A percentile compares a stretch with the other conserved stretches of the same genome.
These are phyloP conservation scores for Beverwykella pulmonaria DNA, from an alignment of 495 filamentous ascomycete species.

Conservation along the genomic window DNA sequence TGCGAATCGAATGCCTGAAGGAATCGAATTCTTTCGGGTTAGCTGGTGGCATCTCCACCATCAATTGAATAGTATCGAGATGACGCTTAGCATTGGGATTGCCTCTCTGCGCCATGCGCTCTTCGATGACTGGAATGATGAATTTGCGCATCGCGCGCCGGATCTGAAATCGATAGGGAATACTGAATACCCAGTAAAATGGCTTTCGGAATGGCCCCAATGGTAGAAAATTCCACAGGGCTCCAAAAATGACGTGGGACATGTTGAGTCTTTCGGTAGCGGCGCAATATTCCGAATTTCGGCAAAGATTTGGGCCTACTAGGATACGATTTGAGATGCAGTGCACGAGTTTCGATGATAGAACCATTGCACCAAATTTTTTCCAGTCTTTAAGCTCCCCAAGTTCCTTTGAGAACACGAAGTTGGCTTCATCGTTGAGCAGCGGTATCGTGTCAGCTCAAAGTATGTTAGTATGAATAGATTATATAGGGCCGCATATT, in stretches of 20 bases:
- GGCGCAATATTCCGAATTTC: constrained; percentile 4
- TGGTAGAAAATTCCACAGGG: constrained; percentile 13
- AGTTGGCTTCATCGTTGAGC: constrained; percentile 7
- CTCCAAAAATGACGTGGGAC: constrained; percentile 16
- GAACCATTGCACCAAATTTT: constrained; percentile 1
- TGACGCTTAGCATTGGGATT: neutral
- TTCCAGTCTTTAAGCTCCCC: constrained; percentile 9
- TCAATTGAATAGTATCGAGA: constrained; percentile 15
- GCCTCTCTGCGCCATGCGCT: neutral
- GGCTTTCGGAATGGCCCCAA: constrained; percentile 11
- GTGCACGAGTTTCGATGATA: constrained; percentile 17
- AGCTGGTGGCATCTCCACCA: constrained; percentile 14
- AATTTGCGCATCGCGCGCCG: constrained; percentile 13
- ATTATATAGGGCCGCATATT: neutral
- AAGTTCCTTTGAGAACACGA: constrained; percentile 10
- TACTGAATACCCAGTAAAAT: constrained; percentile 18
- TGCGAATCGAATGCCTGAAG: constrained; percentile 10
- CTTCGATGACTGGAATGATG: constrained; percentile 15
- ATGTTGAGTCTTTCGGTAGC: constrained; percentile 11
- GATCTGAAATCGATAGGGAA: constrained; percentile 7
- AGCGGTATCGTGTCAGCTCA: constrained; percentile 2
- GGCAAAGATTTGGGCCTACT: constrained; percentile 13
- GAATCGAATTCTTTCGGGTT: constrained; percentile 8
- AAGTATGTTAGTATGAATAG: neutral
- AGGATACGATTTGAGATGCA: constrained; percentile 21